Evolutionary conservation across 2,329 filamentous ascomycete genomes (phyloP), one percentile per base, ranked within the genome.

Genomic region (Oidium heveae): DNA sequence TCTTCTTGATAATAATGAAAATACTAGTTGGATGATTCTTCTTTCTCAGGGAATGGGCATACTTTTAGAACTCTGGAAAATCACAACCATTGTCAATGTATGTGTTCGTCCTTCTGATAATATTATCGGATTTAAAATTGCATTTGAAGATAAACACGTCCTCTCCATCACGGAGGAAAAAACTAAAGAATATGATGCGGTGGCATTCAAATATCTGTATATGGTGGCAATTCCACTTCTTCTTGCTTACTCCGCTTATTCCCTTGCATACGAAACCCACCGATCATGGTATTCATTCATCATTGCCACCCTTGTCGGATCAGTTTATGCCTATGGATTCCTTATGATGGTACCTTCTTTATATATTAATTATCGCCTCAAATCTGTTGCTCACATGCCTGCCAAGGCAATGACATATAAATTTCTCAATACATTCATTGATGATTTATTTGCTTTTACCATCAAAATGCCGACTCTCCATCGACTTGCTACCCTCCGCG

Each of bases 401-500:
- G 86, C 76, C 61, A 89, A 86, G 70, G 87, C 91, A 51, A 91
- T 98, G 86, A 89, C 82, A 67, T 95, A 95, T 76, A 95, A 96
- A 71, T 94, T 94, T 70, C 72, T 96, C 60, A 95, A 96, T 71
- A 96, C 91, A 5, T 98, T 98, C 67, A 96, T 98, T 66, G 91
- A 98, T 68, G 91, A 98, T 65, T 73, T 98, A 34, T 98, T 98
- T 65, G 91, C 91, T 1, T 98, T 96, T 64, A 98, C 91, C 41
- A 95, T 98, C 72, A 96, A 96, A 72, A 98, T 98, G 91, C 91
- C 91, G 0, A 79, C 88, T 58, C 74, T 98, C 53, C 91, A 98
- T 68, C 79, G 91, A 16, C 73, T 98, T 53, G 87, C 91, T 0
- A 96, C 91, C 0, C 75, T 98, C 59, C 76, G 91, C 57, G 91